These are phyloP conservation scores for Sugiyamaella pinicola DNA, from an alignment of 1,139 yeast species.

Conservation along the genomic window DNA sequence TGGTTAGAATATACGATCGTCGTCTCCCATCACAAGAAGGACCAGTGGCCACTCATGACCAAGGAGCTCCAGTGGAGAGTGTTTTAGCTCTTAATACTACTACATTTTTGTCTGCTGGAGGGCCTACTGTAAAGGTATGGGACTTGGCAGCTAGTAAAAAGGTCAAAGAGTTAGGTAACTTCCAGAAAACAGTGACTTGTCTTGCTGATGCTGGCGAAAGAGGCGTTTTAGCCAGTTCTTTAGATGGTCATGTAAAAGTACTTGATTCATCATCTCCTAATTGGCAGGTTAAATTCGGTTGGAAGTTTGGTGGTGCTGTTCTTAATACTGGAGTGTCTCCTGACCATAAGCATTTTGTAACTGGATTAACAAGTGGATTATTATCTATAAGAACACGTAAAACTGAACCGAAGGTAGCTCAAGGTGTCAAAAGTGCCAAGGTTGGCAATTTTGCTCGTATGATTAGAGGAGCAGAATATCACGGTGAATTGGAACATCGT, in stretches of 20 bases:
- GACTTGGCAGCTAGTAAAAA: slow-evolving; percentile 77
- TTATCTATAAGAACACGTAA: slow-evolving; percentile 86
- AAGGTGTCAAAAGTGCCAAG: slow-evolving; percentile 48
- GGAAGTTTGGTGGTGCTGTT: slow-evolving; percentile 96
- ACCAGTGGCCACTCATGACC: slow-evolving; percentile 56
- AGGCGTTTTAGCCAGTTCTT: slow-evolving; percentile 86
- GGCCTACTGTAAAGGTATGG: slow-evolving; percentile 87
- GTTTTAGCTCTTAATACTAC: slow-evolving; percentile 81
- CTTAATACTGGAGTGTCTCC: slow-evolving; percentile 90
- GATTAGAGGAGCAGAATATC: slow-evolving; percentile 89
- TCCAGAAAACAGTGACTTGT: slow-evolving; percentile 91
- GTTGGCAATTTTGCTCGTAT: slow-evolving; percentile 66
- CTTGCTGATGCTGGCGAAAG: slow-evolving; percentile 64
- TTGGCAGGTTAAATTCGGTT: slow-evolving; percentile 93
- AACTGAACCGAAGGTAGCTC: slow-evolving; percentile 60
- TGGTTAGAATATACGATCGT: slow-evolving; percentile 82
- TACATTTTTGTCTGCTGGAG: slow-evolving; percentile 77
- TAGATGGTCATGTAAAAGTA: slow-evolving; percentile 96
- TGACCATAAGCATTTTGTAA: slow-evolving; percentile 82
- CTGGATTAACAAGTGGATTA: slow-evolving; percentile 91
- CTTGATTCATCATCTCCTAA: slow-evolving; percentile 73
- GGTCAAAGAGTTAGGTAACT: slow-evolving; percentile 68
- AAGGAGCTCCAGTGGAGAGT: slow-evolving; percentile 83
- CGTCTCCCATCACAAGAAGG: slow-evolving; percentile 51
- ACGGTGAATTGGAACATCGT: slow-evolving; percentile 84